Conservation (phyloP, 345 rosid species). For the Atalantia buxifolia region DNA sequence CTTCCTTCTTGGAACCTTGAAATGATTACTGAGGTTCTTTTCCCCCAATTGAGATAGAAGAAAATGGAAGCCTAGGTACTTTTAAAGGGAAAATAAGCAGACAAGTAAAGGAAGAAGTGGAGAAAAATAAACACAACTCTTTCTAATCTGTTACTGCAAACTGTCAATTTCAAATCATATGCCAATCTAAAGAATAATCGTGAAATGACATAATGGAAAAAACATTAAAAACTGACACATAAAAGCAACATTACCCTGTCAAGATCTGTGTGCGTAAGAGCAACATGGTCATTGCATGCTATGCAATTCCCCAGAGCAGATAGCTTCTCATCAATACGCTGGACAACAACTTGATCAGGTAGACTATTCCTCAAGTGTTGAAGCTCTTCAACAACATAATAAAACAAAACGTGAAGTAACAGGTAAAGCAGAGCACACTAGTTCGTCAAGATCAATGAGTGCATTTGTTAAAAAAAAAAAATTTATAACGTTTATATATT, state of each 20-base stretch:
- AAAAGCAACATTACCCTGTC: slow-evolving; percentile 44
- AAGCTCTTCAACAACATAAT: slow-evolving; percentile 51
- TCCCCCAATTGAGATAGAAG: too few species aligned
- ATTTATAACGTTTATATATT: too few species aligned
- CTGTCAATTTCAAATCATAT: too few species aligned
- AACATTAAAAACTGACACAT: neutral
- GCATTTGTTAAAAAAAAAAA: neutral
- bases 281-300: slow-evolving; percentile 97
- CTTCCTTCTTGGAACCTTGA: too few species aligned
- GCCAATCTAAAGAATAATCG: too few species aligned
- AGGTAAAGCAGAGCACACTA: neutral
- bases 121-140: too few species aligned
- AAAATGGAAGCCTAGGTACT: too few species aligned
- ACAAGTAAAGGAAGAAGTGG: too few species aligned
- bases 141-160: too few species aligned
- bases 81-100: too few species aligned
- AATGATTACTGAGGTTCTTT: too few species aligned
- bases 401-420: neutral
- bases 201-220: neutral
- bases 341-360: slow-evolving; percentile 90
- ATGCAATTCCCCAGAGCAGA: slow-evolving; percentile 98
- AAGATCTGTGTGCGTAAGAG: slow-evolving; percentile 89
- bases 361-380: slow-evolving; percentile 92
- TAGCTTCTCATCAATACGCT: slow-evolving; percentile 82
- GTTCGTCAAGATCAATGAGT: neutral